phyloP scores from a whole-genome alignment of 176 grass and related monocot genomes.

The Bolboschoenus planiculmis region DNA sequence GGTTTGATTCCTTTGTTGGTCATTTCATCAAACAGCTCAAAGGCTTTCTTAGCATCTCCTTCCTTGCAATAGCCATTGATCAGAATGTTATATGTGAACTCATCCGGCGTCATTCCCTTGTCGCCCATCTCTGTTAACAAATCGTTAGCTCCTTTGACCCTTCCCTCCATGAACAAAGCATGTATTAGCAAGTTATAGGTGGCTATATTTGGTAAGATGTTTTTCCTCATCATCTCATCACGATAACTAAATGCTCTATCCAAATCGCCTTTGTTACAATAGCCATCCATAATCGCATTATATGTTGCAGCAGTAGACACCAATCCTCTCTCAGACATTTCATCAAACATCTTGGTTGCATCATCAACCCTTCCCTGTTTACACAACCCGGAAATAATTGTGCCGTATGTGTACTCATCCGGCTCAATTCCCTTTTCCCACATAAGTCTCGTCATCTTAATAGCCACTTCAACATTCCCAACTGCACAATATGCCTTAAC shows the following conservation, averaged over 20 bases:
- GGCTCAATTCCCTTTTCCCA: constrained; percentile 30
- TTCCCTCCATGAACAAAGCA: constrained; percentile 53
- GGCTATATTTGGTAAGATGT: constrained; percentile 35
- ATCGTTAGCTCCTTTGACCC: constrained; percentile 27
- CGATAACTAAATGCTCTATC: constrained; percentile 28
- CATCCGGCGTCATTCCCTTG: constrained; percentile 40
- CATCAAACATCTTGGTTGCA: constrained; percentile 35
- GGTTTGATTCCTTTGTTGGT: constrained; percentile 31
- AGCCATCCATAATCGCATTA: constrained; percentile 42
- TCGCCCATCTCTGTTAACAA: constrained; percentile 41
- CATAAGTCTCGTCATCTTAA: constrained; percentile 28
- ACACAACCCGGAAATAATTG: constrained; percentile 38
- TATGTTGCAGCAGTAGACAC: constrained; percentile 39
- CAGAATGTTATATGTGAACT: constrained; percentile 60
- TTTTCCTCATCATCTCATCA: constrained; percentile 38
- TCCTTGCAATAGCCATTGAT: constrained; percentile 71
- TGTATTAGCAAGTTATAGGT: constrained; percentile 54
- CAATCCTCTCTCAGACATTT: constrained; percentile 44
- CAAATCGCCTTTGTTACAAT: constrained; percentile 40
- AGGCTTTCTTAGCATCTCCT: constrained; percentile 49
- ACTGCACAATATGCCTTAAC: constrained; percentile 46
- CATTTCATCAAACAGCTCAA: constrained; percentile 48
- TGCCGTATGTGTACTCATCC: constrained; percentile 50
- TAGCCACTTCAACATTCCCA: constrained; percentile 26
- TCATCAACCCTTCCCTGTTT: constrained; percentile 39